Evolutionary conservation across 2,329 filamentous ascomycete genomes (phyloP), one percentile per base, ranked within the genome.

Genomic region (Helotiales sp.): DNA sequence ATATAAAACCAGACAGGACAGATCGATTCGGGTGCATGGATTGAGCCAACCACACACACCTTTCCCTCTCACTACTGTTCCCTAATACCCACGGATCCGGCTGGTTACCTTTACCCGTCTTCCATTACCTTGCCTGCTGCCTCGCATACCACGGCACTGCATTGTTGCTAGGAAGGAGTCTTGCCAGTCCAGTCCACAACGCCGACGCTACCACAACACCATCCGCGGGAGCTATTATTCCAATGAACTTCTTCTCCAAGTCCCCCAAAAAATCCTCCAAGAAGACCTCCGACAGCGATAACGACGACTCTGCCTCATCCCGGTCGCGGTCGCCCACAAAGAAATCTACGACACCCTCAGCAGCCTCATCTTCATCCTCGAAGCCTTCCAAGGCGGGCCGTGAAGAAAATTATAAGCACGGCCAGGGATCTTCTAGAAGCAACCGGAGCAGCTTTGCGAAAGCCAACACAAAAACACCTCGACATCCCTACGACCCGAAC

Each of bases 401-500:
- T 61, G 75, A 75, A 59, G 74, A 76, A 59, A 74, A 75, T 70
- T 59, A 69, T 47, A 72, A 69, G 62, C 55, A 72, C 24, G 72
- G 73, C 61, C 71, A 71, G 65, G 73, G 72, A 52, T 76, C 75
- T 68, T 68, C 72, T 55, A 73, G 71, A 67, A 75, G 63, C 70
- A 76, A 71, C 68, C 75, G n/a, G n/a, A n/a, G 75, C 65, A 75
- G 47, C 63, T 71, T 72, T 69, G 63, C 67, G 43, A 75, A 74
- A 70, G 65, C 74, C 47, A 68, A 69, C 43, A 67, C 69, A 45
- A 69, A 72, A 65, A 71, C 74, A 43, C 70, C 72, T 26, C 73
- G 71, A 64, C 82, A 85, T 70, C 81, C 80, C 74, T 80, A 83
- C 76, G 89, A 92, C 77, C 84, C 84, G 71, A 87, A 95, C 78